phyloP scores from a whole-genome alignment of 1,284 basidiomycete genomes.

The Veloporphyrellus conicus region DNA sequence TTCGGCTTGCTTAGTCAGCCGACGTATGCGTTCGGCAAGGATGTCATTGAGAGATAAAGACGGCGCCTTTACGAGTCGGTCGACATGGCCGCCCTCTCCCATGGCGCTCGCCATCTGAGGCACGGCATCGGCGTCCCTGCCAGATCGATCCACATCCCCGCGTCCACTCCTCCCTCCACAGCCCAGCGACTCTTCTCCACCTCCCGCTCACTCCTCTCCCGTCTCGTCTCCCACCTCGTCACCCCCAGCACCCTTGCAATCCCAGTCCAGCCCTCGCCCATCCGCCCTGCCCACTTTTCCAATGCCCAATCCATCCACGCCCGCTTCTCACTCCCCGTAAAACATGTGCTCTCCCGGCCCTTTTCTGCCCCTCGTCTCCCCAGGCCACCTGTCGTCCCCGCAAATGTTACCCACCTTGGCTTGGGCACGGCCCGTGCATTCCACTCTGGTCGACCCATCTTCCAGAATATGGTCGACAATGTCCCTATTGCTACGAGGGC shows the following conservation, averaged over 20 bases:
- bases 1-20: conserved; percentile 1
- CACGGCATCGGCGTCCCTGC: conserved; percentile 20
- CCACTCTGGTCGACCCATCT: conserved; percentile 63
- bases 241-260: too few relatives aligned
- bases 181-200: conserved; percentile 49
- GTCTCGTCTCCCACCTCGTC: conserved; percentile 36
- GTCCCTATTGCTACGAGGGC: conserved; percentile 66
- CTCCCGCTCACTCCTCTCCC: conserved; percentile 48
- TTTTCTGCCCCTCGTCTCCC: conserved; percentile 50
- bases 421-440: conserved; percentile 70
- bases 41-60: too few relatives aligned
- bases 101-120: conserved; percentile 26
- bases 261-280: conserved; percentile 22
- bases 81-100: conserved; percentile 24
- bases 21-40: conserved; percentile 6
- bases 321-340: conserved; percentile 49
- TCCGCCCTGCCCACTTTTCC: conserved; percentile 34
- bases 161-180: conserved; percentile 30
- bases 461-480: conserved; percentile 72
- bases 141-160: conserved; percentile 19
- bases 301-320: conserved; percentile 38
- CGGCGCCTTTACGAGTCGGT: too few relatives aligned
- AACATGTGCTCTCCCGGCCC: conserved; percentile 45
- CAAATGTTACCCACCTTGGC: conserved; percentile 59
- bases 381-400: conserved; percentile 46